These are phyloP conservation scores for Globisporangium takayamanum DNA, from an alignment of 352 stramenopile species.

Conservation along the genomic window DNA sequence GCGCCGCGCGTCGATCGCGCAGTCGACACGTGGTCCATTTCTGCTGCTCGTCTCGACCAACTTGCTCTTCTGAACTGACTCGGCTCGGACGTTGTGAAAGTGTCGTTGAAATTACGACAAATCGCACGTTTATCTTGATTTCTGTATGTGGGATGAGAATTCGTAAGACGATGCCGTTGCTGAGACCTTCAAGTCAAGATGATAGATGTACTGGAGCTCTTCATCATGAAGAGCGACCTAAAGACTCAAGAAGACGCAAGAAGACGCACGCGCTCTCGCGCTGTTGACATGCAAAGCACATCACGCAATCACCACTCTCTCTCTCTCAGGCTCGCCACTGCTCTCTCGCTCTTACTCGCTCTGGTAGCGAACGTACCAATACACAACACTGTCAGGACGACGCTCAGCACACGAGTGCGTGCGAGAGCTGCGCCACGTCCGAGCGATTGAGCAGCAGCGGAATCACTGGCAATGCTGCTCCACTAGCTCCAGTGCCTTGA, in stretches of 20 bases:
- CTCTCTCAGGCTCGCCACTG: too few relatives aligned
- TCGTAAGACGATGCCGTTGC: background rate
- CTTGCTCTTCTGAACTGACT: background rate
- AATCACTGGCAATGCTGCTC: conserved; percentile 11
- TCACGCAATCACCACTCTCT: too few relatives aligned
- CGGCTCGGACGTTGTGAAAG: background rate
- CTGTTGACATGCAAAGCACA: too few relatives aligned
- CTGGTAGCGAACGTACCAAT: too few relatives aligned
- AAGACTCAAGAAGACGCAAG: too few relatives aligned
- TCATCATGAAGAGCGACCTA: too few relatives aligned
- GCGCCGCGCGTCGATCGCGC: conserved; percentile 1
- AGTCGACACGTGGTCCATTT: background rate
- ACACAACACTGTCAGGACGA: background rate
- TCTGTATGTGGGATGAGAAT: background rate
- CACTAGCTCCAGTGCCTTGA: background rate
- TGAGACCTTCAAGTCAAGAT: background rate
- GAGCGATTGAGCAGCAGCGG: conserved; percentile 41
- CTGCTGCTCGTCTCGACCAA: background rate
- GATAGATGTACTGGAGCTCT: background rate
- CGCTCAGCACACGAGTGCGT: conserved; percentile 36
- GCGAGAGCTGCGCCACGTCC: conserved; percentile 37
- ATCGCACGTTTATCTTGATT: background rate
- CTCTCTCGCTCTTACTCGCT: too few relatives aligned
- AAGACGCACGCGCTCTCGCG: too few relatives aligned
- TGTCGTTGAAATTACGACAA: background rate